Evolutionary conservation across 352 stramenopile species (phyloP).

Genomic region (Phytophthora lateralis): DNA sequence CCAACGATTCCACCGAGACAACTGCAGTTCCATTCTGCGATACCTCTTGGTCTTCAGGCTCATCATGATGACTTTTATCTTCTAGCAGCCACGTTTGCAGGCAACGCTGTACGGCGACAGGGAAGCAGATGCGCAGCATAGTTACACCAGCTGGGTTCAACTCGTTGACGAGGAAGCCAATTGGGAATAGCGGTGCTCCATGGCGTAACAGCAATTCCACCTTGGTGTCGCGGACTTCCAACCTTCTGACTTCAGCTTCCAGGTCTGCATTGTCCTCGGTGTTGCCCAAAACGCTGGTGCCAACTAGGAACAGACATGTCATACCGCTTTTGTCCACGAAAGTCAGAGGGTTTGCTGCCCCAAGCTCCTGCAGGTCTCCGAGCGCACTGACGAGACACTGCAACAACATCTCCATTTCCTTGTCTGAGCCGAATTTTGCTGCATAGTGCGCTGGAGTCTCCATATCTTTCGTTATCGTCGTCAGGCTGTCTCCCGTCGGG

Average conservation of each 20-base stretch:
- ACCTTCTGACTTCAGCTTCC: background rate
- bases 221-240: conserved; percentile 9
- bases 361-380: background rate
- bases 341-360: background rate
- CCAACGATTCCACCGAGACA: background rate
- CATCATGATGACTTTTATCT: background rate
- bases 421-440: conserved; percentile 7
- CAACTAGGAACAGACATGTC: too few species aligned
- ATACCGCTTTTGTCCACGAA: too few species aligned
- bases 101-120: background rate
- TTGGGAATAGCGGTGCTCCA: conserved; percentile 13
- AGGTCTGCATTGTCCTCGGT: too few species aligned
- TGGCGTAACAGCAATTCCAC: conserved; percentile 14
- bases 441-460: conserved; percentile 22
- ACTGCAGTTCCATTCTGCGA: too few species aligned
- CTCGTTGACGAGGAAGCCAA: background rate
- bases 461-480: background rate
- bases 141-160: background rate
- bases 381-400: conserved; percentile 5
- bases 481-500: conserved; percentile 1
- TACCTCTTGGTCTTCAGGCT: conserved; percentile 7
- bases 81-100: conserved; percentile 5
- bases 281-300: too few species aligned
- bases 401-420: conserved; percentile 13
- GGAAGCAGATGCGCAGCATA: background rate